phyloP scores from a whole-genome alignment of 2,329 filamentous ascomycete species.

The Talaromyces sp. region DNA sequence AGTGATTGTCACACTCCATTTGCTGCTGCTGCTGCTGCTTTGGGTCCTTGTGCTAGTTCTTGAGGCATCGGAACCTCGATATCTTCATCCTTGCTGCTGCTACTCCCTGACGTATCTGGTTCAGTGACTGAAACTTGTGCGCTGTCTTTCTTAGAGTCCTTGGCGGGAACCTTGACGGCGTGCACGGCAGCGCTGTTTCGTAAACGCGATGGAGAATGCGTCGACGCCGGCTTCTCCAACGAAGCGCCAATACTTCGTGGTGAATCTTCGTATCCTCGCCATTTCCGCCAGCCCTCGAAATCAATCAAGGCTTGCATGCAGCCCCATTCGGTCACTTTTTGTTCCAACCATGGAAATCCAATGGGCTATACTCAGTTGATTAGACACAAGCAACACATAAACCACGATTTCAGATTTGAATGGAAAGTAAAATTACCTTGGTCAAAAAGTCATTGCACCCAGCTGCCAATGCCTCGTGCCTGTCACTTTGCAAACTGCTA shows the following conservation, averaged over 20 bases:
- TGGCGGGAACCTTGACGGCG: constrained; percentile 1
- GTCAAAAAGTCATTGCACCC: constrained; percentile 98
- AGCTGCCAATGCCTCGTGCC: constrained; percentile 88
- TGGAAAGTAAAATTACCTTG: constrained; percentile 65
- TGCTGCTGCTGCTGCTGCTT: neutral
- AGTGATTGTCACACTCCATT: constrained; percentile 5
- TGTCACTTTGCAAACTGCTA: constrained; percentile 87
- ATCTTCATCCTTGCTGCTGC: constrained; percentile 25
- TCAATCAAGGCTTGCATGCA: constrained; percentile 99
- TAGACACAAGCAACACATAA: constrained; percentile 9
- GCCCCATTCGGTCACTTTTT: constrained; percentile 98
- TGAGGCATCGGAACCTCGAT: neutral
- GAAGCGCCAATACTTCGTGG: constrained; percentile 1
- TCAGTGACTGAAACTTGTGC: constrained; percentile 14
- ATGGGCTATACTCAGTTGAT: constrained; percentile 61
- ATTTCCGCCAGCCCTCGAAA: constrained; percentile 95
- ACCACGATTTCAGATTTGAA: neutral
- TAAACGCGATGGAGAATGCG: constrained; percentile 2
- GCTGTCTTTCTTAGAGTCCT: constrained; percentile 3
- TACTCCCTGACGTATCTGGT: constrained; percentile 27
- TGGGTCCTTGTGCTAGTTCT: neutral
- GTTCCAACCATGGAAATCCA: constrained; percentile 93
- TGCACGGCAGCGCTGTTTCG: neutral
- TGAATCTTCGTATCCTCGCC: constrained; percentile 69
- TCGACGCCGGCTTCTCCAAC: neutral